Evolutionary conservation across 768 basidiomycete genomes (phyloP).

Genomic region (Trametes gibbosa): DNA sequence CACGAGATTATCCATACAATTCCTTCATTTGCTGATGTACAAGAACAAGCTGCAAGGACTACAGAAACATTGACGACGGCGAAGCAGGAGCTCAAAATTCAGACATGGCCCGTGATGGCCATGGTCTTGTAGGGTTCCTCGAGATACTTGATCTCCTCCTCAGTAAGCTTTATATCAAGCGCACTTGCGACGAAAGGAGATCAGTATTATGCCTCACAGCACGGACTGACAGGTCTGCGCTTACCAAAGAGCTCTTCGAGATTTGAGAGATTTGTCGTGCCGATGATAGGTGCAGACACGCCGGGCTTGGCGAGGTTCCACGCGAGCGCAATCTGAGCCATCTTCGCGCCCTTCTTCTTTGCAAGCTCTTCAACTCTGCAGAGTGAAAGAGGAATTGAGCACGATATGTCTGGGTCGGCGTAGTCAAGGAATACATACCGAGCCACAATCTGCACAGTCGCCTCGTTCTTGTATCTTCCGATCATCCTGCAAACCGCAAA

Average conservation of each 20-base stretch:
- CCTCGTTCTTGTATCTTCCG: neutral
- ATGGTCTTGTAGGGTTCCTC: slow-evolving; percentile 51
- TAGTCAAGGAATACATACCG: slow-evolving; percentile 11
- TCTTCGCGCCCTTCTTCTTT: slow-evolving; percentile 37
- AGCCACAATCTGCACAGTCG: slow-evolving; percentile 37
- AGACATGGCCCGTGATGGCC: slow-evolving; percentile 23
- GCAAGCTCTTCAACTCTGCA: slow-evolving; percentile 40
- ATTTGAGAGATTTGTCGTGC: slow-evolving; percentile 36
- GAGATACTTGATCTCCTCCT: slow-evolving; percentile 56
- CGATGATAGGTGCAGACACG: slow-evolving; percentile 35
- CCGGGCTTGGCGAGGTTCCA: neutral
- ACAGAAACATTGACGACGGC: too few species aligned
- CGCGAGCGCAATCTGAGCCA: slow-evolving; percentile 38
- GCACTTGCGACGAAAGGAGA: slow-evolving; percentile 31
- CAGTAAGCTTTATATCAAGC: slow-evolving; percentile 46
- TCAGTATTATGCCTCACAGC: neutral
- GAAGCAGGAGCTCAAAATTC: too few species aligned
- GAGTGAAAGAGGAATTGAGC: too few species aligned
- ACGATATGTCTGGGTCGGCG: too few species aligned
- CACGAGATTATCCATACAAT: too few species aligned
- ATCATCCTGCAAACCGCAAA: neutral
- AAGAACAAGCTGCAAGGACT: too few species aligned
- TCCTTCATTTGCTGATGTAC: too few species aligned
- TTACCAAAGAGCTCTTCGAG: slow-evolving; percentile 38
- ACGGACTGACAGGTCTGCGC: neutral